phyloP scores from a whole-genome alignment of 108 stramenopile genomes.

The Licmophora abbreviata region DNA sequence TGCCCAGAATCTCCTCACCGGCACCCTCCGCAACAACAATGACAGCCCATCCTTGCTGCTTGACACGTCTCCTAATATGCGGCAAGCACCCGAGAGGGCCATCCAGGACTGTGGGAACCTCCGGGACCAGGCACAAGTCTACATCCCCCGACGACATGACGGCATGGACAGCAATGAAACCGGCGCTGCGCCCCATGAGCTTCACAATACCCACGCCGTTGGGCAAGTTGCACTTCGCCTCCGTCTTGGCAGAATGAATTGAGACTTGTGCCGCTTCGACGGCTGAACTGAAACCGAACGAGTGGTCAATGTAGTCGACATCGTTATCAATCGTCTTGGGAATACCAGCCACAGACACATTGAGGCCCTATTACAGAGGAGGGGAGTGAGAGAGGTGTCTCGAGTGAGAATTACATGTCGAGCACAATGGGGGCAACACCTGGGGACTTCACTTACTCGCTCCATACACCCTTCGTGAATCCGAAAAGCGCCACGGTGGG shows the following conservation, averaged over 20 bases:
- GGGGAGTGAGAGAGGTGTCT: neutral
- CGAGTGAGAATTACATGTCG: too few relatives aligned
- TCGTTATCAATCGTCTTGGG: constrained; percentile 93
- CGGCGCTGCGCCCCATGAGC: constrained; percentile 92
- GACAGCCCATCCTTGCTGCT: constrained; percentile 94
- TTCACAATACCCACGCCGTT: constrained; percentile 96
- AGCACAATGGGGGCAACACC: too few relatives aligned
- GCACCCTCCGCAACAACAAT: constrained; percentile 98
- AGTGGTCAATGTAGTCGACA: constrained; percentile 92
- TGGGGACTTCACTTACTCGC: constrained; percentile 30
- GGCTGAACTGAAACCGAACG: constrained; percentile 89
- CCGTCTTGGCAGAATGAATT: constrained; percentile 86
- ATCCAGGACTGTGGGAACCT: constrained; percentile 90
- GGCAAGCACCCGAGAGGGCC: constrained; percentile 89
- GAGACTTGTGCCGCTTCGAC: constrained; percentile 89
- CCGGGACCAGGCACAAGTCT: constrained; percentile 93
- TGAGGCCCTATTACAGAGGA: constrained; percentile 43
- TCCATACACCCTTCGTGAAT: constrained; percentile 89
- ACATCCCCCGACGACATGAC: constrained; percentile 89
- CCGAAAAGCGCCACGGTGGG: constrained; percentile 89
- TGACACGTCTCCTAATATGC: constrained; percentile 71
- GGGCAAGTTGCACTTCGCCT: constrained; percentile 93
- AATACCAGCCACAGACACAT: constrained; percentile 93
- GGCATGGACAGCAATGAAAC: constrained; percentile 91
- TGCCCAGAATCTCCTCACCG: constrained; percentile 91